Conservation (phyloP, 2,329 filamentous ascomycete genomes). For the Biscogniauxia sp. region DNA sequence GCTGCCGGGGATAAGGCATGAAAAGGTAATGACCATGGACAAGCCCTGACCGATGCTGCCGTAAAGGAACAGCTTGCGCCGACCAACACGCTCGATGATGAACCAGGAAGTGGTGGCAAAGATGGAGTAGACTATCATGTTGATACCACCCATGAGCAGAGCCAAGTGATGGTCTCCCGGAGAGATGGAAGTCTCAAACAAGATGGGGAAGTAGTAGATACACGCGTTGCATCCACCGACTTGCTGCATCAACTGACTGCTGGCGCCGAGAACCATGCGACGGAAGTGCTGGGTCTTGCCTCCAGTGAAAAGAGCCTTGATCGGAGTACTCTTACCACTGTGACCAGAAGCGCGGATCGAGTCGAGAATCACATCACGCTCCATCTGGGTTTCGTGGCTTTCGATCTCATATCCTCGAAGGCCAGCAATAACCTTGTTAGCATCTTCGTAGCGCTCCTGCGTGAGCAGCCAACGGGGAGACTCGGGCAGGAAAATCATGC, state of each 20-base stretch:
- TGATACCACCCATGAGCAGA: constrained; percentile 52
- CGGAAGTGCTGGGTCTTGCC: constrained; percentile 66
- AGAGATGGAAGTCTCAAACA: constrained; percentile 48
- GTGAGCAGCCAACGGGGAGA: constrained; percentile 45
- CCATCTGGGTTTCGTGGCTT: constrained; percentile 54
- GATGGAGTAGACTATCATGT: constrained; percentile 59
- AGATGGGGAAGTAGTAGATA: constrained; percentile 60
- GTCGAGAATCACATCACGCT: constrained; percentile 61
- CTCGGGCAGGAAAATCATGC: constrained; percentile 47
- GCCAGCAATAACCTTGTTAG: constrained; percentile 33
- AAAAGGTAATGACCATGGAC: constrained; percentile 61
- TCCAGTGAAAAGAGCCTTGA: constrained; percentile 56
- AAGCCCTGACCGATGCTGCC: constrained; percentile 48
- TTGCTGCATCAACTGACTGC: constrained; percentile 62
- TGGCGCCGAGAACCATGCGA: constrained; percentile 59
- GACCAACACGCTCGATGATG: constrained; percentile 46
- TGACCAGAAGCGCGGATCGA: constrained; percentile 56
- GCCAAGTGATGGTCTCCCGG: constrained; percentile 43
- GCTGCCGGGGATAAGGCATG: constrained; percentile 63
- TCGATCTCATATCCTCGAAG: constrained; percentile 45
- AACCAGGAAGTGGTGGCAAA: constrained; percentile 58
- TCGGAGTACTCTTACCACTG: constrained; percentile 42
- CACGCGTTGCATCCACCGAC: constrained; percentile 56
- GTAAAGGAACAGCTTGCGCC: constrained; percentile 45
- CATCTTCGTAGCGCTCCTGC: constrained; percentile 47